Conservation (phyloP, 805 yeast species). For the Nematodospora valgi region DNA sequence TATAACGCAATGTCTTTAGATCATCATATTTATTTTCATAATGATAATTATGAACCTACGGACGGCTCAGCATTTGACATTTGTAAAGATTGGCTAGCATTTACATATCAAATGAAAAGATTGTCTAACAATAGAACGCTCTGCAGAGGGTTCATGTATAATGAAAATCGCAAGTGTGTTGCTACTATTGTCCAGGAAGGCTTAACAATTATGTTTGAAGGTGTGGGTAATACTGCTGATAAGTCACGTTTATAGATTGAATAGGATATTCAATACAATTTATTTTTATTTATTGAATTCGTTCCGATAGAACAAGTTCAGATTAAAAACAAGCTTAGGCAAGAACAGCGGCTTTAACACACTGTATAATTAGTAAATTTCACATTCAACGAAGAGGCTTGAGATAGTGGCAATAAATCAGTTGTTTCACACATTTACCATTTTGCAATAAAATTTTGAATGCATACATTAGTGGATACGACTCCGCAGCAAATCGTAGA, state of each 20-base stretch:
- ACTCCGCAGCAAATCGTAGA: too few species aligned
- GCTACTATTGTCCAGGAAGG: conserved; percentile 44
- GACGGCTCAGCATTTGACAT: conserved; percentile 22
- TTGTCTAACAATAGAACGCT: conserved; percentile 33
- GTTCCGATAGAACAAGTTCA: too few species aligned
- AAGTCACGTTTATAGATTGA: conserved; percentile 8
- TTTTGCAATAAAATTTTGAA: too few species aligned
- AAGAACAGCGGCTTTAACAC: too few species aligned
- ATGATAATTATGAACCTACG: conserved; percentile 17
- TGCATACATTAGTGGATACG: too few species aligned
- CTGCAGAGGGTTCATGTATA: conserved; percentile 35
- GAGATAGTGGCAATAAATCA: too few species aligned
- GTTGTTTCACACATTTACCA: too few species aligned
- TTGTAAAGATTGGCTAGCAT: conserved; percentile 34
- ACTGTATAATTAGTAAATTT: too few species aligned
- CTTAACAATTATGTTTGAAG: conserved; percentile 28
- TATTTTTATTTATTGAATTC: too few species aligned
- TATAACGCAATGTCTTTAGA: conserved; percentile 45
- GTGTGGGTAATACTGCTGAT: conserved; percentile 16
- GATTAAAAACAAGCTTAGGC: too few species aligned
- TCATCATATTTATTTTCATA: conserved; percentile 42
- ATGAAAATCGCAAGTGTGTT: conserved; percentile 26
- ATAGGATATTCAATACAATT: too few species aligned
- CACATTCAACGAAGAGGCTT: too few species aligned
- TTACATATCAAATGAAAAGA: conserved; percentile 33